These are phyloP conservation scores for Lomentospora prolificans DNA, from an alignment of 2,329 filamentous ascomycete genomes.

Conservation along the genomic window DNA sequence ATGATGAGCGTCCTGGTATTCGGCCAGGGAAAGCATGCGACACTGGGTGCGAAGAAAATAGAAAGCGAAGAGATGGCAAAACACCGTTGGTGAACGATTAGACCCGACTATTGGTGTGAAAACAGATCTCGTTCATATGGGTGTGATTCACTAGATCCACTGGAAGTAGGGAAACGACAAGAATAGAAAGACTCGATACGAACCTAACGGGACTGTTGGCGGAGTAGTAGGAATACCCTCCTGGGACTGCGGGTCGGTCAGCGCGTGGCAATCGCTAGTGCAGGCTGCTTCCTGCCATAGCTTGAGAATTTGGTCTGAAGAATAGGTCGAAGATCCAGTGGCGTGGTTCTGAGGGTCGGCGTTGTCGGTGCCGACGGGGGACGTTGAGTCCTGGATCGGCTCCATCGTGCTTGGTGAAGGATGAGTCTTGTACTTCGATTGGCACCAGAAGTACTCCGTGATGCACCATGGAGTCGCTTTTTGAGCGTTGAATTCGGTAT, in stretches of 20 bases:
- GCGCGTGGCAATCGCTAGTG: not conserved
- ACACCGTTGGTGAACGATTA: not conserved
- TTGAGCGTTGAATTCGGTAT: not conserved
- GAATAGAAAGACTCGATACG: not conserved
- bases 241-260: not conserved
- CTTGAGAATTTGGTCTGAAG: not conserved
- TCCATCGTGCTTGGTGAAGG: not conserved
- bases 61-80: not conserved
- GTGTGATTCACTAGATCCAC: too few species aligned
- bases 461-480: not conserved
- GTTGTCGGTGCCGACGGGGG: too few species aligned
- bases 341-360: not conserved
- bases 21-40: too few species aligned
- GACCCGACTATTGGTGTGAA: too few species aligned
- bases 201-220: not conserved
- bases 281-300: not conserved
- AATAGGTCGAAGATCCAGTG: not conserved
- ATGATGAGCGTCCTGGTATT: too few species aligned
- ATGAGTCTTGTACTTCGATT: not conserved
- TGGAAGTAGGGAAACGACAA: too few species aligned
- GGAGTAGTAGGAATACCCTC: not conserved
- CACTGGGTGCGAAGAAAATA: not conserved
- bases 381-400: too few species aligned
- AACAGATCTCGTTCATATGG: too few species aligned
- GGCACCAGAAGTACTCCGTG: too few species aligned